Evolutionary conservation across 192 early-diverging fungal genomes (phyloP).

Genomic region (Kickxella alabastrina): DNA sequence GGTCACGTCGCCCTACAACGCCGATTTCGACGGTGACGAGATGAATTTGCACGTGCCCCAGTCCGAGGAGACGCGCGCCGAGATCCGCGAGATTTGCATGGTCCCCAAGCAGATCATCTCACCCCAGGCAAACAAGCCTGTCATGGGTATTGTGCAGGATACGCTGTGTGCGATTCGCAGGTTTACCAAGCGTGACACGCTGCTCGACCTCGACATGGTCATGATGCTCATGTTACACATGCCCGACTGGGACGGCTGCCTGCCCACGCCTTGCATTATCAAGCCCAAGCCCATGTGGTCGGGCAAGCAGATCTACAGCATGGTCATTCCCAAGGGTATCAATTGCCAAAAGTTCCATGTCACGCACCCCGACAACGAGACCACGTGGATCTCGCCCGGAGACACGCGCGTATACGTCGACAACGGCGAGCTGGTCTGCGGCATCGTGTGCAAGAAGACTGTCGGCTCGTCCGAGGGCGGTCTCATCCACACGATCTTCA

Average conservation of each 20-base stretch:
- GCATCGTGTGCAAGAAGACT: conserved; percentile 93
- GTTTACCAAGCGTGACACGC: conserved; percentile 92
- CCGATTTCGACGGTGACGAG: conserved; percentile 99
- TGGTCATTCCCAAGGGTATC: conserved; percentile 91
- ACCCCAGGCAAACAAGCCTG: conserved; percentile 95
- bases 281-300: conserved; percentile 98
- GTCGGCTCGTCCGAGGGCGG: conserved; percentile 84
- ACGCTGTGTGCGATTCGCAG: conserved; percentile 93
- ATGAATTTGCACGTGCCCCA: conserved; percentile 99
- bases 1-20: conserved; percentile 97
- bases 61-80: conserved; percentile 92
- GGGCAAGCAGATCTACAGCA: conserved; percentile 91
- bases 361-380: conserved; percentile 77
- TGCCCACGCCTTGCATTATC: conserved; percentile 90
- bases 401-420: conserved; percentile 89
- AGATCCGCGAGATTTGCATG: conserved; percentile 95
- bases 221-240: conserved; percentile 97
- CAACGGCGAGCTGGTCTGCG: conserved; percentile 87
- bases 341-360: conserved; percentile 79
- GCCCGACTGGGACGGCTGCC: conserved; percentile 89
- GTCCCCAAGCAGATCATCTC: conserved; percentile 96
- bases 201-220: conserved; percentile 81
- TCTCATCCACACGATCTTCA: conserved; percentile 91
- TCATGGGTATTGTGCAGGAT: conserved; percentile 99
- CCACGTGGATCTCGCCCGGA: conserved; percentile 73